Conservation (phyloP, 768 basidiomycete species). For the Tylopilus balloui region DNA sequence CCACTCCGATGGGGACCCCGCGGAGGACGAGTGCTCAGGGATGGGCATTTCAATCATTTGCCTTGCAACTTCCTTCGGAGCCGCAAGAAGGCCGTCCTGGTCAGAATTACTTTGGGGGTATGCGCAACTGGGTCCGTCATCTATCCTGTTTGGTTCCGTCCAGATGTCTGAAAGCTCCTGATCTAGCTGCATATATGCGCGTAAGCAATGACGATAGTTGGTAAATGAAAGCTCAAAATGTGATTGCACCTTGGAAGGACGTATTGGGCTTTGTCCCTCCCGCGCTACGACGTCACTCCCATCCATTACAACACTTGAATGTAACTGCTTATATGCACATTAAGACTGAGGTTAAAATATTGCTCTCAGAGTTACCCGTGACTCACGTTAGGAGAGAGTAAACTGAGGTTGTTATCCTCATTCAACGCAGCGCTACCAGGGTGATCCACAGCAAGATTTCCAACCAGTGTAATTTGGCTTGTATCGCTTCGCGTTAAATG, state of each 20-base stretch:
- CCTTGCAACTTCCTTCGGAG: conserved; percentile 12
- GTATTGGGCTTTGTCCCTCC: not conserved
- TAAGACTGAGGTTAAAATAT: not conserved
- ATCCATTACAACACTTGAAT: not conserved
- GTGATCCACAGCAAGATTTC: not conserved
- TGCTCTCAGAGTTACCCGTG: not conserved
- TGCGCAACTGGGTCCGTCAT: not conserved
- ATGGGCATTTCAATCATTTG: not conserved
- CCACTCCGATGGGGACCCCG: not conserved
- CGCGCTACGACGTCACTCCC: not conserved
- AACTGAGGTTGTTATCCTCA: not conserved
- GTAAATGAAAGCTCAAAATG: not conserved
- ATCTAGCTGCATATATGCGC: conserved; percentile 22
- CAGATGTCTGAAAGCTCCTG: conserved; percentile 1
- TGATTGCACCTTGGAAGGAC: conserved; percentile 5
- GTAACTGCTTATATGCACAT: conserved; percentile 16
- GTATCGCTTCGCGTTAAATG: not conserved
- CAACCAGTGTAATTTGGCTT: not conserved
- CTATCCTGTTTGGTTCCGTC: not conserved
- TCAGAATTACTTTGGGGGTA: not conserved
- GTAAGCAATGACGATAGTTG: not conserved
- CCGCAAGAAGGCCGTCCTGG: not conserved
- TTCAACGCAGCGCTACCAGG: not conserved
- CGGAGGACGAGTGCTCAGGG: conserved; percentile 1
- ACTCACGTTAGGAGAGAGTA: conserved; percentile 6